Conservation (phyloP, 176 grass and related monocot genomes). For the Tillandsia fasciculata region DNA sequence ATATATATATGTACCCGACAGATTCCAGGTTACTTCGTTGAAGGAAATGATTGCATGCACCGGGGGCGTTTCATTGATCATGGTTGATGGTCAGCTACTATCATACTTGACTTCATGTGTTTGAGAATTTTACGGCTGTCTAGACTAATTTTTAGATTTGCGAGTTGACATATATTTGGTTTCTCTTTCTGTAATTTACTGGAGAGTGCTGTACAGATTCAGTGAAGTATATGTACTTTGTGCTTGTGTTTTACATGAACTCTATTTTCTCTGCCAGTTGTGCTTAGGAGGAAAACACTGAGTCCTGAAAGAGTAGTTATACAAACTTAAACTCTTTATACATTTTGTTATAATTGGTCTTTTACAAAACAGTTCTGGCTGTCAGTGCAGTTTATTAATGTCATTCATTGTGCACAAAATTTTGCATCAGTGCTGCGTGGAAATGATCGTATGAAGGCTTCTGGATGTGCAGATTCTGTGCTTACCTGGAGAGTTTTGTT, state of each 20-base stretch:
- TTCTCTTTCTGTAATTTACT: background rate
- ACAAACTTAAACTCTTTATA: background rate
- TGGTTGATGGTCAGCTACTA: background rate
- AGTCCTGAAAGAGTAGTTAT: too few species aligned
- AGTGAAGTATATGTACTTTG: background rate
- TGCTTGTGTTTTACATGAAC: background rate
- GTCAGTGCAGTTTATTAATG: background rate
- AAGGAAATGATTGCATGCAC: constrained; percentile 24
- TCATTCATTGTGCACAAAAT: background rate
- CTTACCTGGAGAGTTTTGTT: too few species aligned
- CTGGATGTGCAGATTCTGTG: too few species aligned
- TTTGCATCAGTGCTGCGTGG: too few species aligned
- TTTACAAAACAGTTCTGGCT: background rate
- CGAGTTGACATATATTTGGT: background rate
- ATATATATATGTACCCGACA: background rate
- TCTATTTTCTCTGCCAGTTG: too few species aligned
- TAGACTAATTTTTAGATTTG: too few species aligned
- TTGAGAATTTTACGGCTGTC: background rate
- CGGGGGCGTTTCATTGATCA: background rate
- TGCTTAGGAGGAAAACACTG: too few species aligned
- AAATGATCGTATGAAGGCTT: too few species aligned
- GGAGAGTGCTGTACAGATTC: background rate
- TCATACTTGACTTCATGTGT: background rate
- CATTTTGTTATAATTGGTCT: background rate
- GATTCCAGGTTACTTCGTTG: constrained; percentile 11